phyloP scores from a whole-genome alignment of 257 asterid genomes.

The Nemophila menziesii region DNA sequence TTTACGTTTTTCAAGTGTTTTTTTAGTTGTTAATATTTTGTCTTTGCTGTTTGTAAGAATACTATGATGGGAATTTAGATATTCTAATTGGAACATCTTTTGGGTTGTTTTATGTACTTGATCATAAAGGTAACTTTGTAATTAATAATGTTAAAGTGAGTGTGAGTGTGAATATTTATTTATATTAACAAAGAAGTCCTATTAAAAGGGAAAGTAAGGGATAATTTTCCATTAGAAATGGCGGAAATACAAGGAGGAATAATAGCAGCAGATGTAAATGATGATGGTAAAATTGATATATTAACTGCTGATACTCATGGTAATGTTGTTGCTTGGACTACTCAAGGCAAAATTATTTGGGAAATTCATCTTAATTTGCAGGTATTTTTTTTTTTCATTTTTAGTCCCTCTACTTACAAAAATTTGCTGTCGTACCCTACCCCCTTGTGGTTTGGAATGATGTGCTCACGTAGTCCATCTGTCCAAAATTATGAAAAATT shows the following conservation, averaged over 20 bases:
- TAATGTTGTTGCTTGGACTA: conserved; percentile 96
- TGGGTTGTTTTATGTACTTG: conserved; percentile 92
- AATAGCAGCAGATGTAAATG: conserved; percentile 94
- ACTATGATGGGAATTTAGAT: conserved; percentile 94
- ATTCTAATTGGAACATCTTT: conserved; percentile 93
- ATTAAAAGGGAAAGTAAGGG: conserved; percentile 91
- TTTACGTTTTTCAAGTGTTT: too few species aligned
- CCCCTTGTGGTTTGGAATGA: too few species aligned
- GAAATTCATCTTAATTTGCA: conserved; percentile 64
- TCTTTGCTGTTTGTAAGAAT: too few species aligned
- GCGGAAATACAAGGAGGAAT: conserved; percentile 99
- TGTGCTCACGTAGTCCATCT: too few species aligned
- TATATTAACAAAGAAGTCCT: too few species aligned
- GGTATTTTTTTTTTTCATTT: too few species aligned
- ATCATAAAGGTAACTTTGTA: conserved; percentile 91
- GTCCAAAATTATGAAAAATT: too few species aligned
- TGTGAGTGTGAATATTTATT: too few species aligned
- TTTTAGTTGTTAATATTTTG: too few species aligned
- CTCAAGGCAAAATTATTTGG: conserved; percentile 98
- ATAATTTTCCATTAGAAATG: conserved; percentile 93
- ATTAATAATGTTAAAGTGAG: too few species aligned
- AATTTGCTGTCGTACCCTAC: too few species aligned
- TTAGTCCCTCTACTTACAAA: too few species aligned
- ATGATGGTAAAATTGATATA: conserved; percentile 90
- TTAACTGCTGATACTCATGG: conserved; percentile 95